Conservation (phyloP, 2,329 filamentous ascomycete species). For the Raffaelea albimanens region DNA sequence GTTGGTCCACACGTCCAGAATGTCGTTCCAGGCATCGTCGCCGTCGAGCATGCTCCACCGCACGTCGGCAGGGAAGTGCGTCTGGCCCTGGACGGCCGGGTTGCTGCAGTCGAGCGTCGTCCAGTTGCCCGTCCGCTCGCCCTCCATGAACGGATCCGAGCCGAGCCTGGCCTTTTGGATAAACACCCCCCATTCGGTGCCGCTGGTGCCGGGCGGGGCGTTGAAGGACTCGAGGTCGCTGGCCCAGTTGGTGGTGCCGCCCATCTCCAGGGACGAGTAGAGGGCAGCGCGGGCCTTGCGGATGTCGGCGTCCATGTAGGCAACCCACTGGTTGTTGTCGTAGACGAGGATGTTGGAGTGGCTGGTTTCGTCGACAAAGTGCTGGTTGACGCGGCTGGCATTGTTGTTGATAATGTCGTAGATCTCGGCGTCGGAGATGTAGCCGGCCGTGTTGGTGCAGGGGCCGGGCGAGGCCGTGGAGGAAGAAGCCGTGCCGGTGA, state of each 20-base stretch:
- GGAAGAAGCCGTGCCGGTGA: slow-evolving; percentile 15
- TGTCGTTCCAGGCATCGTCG: slow-evolving; percentile 18
- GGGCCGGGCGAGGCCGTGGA: slow-evolving; percentile 21
- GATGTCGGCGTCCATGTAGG: slow-evolving; percentile 1
- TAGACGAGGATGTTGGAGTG: slow-evolving; percentile 3
- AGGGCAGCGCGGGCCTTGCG: not conserved
- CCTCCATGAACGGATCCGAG: slow-evolving; percentile 11
- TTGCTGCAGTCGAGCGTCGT: slow-evolving; percentile 14
- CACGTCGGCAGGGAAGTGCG: slow-evolving; percentile 5
- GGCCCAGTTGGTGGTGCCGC: slow-evolving; percentile 18
- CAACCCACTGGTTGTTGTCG: slow-evolving; percentile 3
- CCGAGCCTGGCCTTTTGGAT: slow-evolving; percentile 5
- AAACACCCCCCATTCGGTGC: slow-evolving; percentile 11
- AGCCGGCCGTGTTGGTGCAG: slow-evolving; percentile 27
- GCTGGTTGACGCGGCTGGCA: not conserved
- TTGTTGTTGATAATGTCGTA: not conserved
- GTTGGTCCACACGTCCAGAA: slow-evolving; percentile 14
- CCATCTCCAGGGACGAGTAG: not conserved
- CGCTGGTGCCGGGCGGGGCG: slow-evolving; percentile 8
- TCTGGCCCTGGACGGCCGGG: slow-evolving; percentile 1
- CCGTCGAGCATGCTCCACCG: slow-evolving; percentile 18
- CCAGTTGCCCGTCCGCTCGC: slow-evolving; percentile 16
- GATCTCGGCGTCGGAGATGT: slow-evolving; percentile 26
- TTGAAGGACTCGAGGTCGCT: slow-evolving; percentile 15
- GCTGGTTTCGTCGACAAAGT: not conserved